A percentile compares a stretch with the other conserved stretches of the same genome.
These are phyloP conservation scores for Stellera chamaejasme DNA, from an alignment of 345 rosid genomes.

Conservation along the genomic window DNA sequence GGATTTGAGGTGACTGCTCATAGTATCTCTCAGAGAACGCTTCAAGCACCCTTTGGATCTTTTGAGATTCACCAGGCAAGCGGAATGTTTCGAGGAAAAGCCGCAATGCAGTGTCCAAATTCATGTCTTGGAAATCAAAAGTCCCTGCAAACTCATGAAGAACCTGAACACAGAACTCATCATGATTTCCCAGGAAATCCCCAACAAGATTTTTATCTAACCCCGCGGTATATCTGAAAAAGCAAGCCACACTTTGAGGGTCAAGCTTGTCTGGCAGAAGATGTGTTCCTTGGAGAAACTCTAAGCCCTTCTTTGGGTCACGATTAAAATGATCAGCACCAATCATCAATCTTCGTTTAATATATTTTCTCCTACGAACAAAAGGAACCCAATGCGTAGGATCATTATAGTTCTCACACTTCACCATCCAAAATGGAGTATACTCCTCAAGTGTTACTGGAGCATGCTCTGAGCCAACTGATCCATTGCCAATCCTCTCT, in stretches of 20 bases:
- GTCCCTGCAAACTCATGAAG: conserved; percentile 99
- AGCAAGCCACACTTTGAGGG: conserved; percentile 99
- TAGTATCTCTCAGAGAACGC: conserved; percentile 98
- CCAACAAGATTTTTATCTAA: conserved; percentile 98
- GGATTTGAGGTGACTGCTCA: conserved; percentile 87
- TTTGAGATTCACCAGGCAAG: conserved; percentile 97
- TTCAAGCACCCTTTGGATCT: conserved; percentile 96
- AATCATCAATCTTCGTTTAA: conserved; percentile 95
- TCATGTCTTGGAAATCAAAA: conserved; percentile 96
- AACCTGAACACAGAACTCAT: conserved; percentile 96
- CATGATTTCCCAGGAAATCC: conserved; percentile 97
- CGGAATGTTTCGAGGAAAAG: conserved; percentile 91
- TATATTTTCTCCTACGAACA: conserved; percentile 83
- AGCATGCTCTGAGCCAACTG: conserved; percentile 50
- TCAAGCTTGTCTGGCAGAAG: conserved; percentile 97
- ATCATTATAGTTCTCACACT: conserved; percentile 76
- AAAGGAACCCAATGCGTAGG: conserved; percentile 90
- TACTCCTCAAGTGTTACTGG: conserved; percentile 82
- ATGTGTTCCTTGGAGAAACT: conserved; percentile 97
- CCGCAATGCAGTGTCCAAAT: conserved; percentile 88
- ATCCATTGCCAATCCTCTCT: conserved; percentile 82
- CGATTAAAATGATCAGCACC: conserved; percentile 99
- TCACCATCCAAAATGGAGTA: conserved; percentile 97
- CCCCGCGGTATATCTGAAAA: conserved; percentile 95
- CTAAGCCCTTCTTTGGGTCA: conserved; percentile 97